Percentiles rank a stretch among this genome's conserved stretches.
Conservation (phyloP, 148 eudicot species). For the Hydrangea macrophylla region DNA sequence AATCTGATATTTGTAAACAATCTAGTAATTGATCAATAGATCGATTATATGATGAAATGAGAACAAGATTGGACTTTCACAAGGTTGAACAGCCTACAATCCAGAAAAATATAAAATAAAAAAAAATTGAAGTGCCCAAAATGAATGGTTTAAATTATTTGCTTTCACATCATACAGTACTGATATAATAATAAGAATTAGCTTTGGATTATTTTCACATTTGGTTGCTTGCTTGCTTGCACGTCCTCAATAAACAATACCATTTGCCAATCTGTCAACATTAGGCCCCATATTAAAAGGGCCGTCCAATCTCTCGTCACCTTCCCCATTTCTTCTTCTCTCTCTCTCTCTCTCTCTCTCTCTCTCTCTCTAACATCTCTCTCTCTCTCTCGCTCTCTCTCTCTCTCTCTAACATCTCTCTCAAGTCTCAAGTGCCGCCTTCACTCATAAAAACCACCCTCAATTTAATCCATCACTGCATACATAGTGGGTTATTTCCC, state of each 20-base stretch:
- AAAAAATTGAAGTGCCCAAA: conserved; percentile 2
- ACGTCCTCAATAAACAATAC: conserved; percentile 33
- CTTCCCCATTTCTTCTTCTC: conserved; percentile 19
- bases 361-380: no score
- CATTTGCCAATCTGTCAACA: conserved; percentile 28
- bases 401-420: conserved; percentile 5
- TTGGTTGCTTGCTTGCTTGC: no score
- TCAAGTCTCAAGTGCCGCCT: not conserved
- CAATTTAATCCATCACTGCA: not conserved
- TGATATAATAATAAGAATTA: conserved; percentile 10
- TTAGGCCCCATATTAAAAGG: conserved; percentile 22
- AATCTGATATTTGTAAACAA: no score
- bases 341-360: conserved; percentile 15
- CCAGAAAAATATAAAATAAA: not conserved
- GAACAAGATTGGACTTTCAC: conserved; percentile 10
- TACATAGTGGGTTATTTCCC: not conserved
- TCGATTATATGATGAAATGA: no score
- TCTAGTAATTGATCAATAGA: no score
- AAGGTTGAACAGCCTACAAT: not conserved
- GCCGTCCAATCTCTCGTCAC: conserved; percentile 17
- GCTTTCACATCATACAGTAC: conserved; percentile 26
- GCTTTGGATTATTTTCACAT: conserved; percentile 24
- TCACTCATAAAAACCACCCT: not conserved
- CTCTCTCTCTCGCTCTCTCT: no score
- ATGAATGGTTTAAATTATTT: conserved; percentile 11